Conservation (phyloP, 202 grass and related monocot genomes). For the Setaria viridis region DNA sequence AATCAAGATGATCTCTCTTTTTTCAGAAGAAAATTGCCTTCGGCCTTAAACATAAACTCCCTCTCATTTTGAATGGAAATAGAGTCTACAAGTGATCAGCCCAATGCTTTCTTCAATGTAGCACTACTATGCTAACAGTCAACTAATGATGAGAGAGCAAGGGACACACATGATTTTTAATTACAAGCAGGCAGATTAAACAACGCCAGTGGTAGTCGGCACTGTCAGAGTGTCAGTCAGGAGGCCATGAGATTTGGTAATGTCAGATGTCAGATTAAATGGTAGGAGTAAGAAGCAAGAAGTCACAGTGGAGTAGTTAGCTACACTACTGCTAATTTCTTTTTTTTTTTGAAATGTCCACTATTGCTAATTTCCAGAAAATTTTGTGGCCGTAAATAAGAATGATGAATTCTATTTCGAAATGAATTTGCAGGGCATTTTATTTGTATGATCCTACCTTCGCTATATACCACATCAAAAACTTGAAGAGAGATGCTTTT, state of each 20-base stretch:
- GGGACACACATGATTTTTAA: background rate
- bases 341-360: background rate
- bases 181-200: slow-evolving; percentile 41
- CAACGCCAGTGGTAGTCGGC: slow-evolving; percentile 34
- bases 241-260: slow-evolving; percentile 32
- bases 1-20: background rate
- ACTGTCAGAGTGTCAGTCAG: slow-evolving; percentile 43
- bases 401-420: background rate
- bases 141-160: slow-evolving; percentile 25
- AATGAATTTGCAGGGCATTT: background rate
- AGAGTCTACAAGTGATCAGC: background rate
- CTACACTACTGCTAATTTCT: background rate
- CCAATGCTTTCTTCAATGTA: background rate
- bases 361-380: background rate
- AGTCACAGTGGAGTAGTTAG: background rate
- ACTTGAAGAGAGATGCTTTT: background rate
- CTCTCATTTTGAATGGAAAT: background rate
- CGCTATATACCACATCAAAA: background rate
- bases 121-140: slow-evolving; percentile 25
- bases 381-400: background rate
- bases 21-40: background rate
- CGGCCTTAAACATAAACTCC: background rate
- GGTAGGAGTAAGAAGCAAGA: background rate
- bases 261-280: slow-evolving; percentile 29
- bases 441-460: background rate